A percentile compares a stretch with the other conserved stretches of the same genome.
phyloP scores from a whole-genome alignment of 2,329 filamentous ascomycete genomes.

The Raffaelea deltoideospora region DNA sequence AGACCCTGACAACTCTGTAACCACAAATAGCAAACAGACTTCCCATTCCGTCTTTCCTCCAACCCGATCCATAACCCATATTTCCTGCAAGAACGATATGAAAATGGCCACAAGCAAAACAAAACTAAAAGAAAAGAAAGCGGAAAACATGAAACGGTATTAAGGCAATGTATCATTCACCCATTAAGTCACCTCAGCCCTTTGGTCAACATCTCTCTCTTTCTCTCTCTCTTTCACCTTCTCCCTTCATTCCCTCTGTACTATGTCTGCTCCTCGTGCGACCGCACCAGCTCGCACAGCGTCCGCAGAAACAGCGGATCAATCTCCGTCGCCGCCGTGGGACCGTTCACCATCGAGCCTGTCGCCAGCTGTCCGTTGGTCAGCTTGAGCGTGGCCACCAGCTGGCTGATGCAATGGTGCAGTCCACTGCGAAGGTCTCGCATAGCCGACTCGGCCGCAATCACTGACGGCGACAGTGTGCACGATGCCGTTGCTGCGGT shows the following conservation, averaged over 20 bases:
- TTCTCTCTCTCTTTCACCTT: too few species aligned
- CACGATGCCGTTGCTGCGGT: too few species aligned
- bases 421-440: conserved; percentile 33
- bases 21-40: too few species aligned
- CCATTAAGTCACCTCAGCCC: too few species aligned
- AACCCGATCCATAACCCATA: too few species aligned
- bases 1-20: too few species aligned
- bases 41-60: too few species aligned
- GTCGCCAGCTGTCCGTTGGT: conserved; percentile 7
- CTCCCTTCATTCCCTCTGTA: too few species aligned
- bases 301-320: conserved; percentile 23
- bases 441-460: conserved; percentile 15
- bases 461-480: not conserved
- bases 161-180: not conserved
- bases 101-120: not conserved
- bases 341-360: conserved; percentile 5
- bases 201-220: not conserved
- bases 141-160: not conserved
- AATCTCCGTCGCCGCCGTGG: conserved; percentile 11
- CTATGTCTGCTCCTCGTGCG: conserved; percentile 18
- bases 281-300: conserved; percentile 26
- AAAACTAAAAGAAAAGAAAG: not conserved
- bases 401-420: conserved; percentile 31
- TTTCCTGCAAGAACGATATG: too few species aligned
- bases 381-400: conserved; percentile 32